Evolutionary conservation across 371 early-diverging fungal species (phyloP).

Genomic region (Mortierella sp.): DNA sequence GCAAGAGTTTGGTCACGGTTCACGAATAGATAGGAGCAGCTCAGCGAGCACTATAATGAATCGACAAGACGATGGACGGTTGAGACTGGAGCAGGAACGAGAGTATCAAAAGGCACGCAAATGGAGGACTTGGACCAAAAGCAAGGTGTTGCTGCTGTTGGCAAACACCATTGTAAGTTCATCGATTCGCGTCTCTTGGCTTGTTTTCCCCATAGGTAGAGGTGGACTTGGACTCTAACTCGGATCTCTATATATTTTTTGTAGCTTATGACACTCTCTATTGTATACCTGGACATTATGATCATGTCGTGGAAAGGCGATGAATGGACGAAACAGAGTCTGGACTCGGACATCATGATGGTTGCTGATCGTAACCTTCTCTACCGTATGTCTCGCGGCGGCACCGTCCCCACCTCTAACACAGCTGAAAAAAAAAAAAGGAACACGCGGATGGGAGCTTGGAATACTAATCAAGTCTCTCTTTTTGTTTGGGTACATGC

Average conservation of each 20-base stretch:
- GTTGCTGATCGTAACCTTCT: slow-evolving; percentile 50
- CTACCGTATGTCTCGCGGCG: slow-evolving; percentile 54
- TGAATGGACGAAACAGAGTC: slow-evolving; percentile 24
- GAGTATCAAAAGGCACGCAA: slow-evolving; percentile 8
- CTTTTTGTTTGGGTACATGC: background rate
- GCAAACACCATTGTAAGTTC: slow-evolving; percentile 62
- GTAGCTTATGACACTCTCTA: slow-evolving; percentile 62
- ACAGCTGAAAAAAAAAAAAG: no score
- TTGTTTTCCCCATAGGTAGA: no score
- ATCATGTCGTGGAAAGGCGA: slow-evolving; percentile 32
- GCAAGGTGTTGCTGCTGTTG: slow-evolving; percentile 63
- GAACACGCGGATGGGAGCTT: no score
- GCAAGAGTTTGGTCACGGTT: background rate
- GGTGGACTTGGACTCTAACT: no score
- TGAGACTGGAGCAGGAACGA: slow-evolving; percentile 33
- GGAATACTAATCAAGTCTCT: background rate
- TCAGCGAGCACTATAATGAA: background rate
- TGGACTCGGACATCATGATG: slow-evolving; percentile 48
- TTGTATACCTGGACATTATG: slow-evolving; percentile 28
- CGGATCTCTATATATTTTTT: background rate
- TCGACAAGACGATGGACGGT: slow-evolving; percentile 39
- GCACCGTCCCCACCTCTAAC: no score
- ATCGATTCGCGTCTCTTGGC: no score
- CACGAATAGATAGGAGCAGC: background rate
- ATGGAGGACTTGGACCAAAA: slow-evolving; percentile 57